phyloP scores from a whole-genome alignment of 306 rosid genomes.

The Vachellia collinsii region DNA sequence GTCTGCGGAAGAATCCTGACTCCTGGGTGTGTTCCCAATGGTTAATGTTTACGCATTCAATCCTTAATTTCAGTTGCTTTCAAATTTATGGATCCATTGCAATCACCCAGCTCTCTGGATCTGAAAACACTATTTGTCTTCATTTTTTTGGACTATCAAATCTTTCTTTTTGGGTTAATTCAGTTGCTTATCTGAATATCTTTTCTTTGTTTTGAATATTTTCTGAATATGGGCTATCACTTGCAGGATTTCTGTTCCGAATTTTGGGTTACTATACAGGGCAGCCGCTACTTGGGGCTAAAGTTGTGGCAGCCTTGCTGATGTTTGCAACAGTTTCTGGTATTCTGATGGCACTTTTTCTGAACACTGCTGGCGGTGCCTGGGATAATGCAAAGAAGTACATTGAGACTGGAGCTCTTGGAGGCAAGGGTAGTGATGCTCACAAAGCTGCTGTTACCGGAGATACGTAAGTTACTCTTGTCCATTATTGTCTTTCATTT shows the following conservation, averaged over 20 bases:
- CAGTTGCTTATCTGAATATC: conserved; percentile 5
- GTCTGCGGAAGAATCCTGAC: background rate
- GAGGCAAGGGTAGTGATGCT: conserved; percentile 97
- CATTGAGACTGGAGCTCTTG: conserved; percentile 95
- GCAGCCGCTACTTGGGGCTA: conserved; percentile 94
- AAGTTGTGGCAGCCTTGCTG: conserved; percentile 87
- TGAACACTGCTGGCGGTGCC: conserved; percentile 98
- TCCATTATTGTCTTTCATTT: conserved; percentile 4
- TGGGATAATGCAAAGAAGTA: conserved; percentile 99
- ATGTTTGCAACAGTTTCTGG: conserved; percentile 98
- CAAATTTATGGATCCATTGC: conserved; percentile 4
- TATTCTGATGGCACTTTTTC: conserved; percentile 97
- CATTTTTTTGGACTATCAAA: background rate
- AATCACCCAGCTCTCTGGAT: background rate
- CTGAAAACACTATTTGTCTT: background rate
- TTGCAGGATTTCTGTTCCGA: conserved; percentile 85
- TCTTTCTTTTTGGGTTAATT: background rate
- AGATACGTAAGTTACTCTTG: conserved; percentile 77
- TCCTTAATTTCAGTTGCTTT: background rate
- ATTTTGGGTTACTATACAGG: conserved; percentile 90
- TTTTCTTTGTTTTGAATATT: conserved; percentile 7
- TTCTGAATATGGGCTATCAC: conserved; percentile 35
- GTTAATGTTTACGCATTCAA: background rate
- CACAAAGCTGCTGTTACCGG: conserved; percentile 97
- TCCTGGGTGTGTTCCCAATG: background rate